Evolutionary conservation across 345 rosid species (phyloP), one percentile per base, ranked within the genome.

Genomic region (Trapa incisa): DNA sequence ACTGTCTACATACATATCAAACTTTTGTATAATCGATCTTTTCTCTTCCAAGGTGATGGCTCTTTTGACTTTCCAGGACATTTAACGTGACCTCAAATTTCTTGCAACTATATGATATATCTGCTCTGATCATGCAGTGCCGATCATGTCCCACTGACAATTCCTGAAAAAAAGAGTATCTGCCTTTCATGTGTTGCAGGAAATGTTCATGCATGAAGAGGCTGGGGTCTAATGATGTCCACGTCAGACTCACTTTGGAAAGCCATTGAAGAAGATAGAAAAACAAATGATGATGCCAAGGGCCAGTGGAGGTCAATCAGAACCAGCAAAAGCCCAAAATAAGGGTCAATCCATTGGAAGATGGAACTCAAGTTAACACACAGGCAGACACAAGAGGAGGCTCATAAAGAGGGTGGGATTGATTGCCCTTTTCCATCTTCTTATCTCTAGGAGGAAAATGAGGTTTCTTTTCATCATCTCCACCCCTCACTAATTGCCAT

Each of bases 321-420:
- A 42, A 64, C 32, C 67, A 42, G 48, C 32, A 7, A 64, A 29
- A 39, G 47, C 45, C 50, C 67, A 65, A 65, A 65, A 22, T 42
- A 65, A 65, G 36, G 35, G 67, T 65, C 67, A 65, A 65, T 36
- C 52, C 1, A n/a, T 35, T 7, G 63, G 38, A 41, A 43, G 52
- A n/a, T 65, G 22, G 36, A 41, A 9, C 52, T 35, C 37, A 65
- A 11, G 63, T 32, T 37, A 58, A 32, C 37, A 32, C 33, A 12
- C 15, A 5, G 29, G 29, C 29, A 22, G 29, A 22, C 29, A 22
- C 29, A 22, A 22, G 29, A 22, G 29, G 12, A 29, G 63, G 16
- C 63, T 54, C 11, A 58, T 58, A 35, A 58, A 11, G 37, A 58
- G 37, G 29, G 29, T 22, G 29, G 38, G 38, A 32, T 33, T 58